Evolutionary conservation across 2,329 filamentous ascomycete species (phyloP).

Genomic region (Arthrobotrys entomopaga): DNA sequence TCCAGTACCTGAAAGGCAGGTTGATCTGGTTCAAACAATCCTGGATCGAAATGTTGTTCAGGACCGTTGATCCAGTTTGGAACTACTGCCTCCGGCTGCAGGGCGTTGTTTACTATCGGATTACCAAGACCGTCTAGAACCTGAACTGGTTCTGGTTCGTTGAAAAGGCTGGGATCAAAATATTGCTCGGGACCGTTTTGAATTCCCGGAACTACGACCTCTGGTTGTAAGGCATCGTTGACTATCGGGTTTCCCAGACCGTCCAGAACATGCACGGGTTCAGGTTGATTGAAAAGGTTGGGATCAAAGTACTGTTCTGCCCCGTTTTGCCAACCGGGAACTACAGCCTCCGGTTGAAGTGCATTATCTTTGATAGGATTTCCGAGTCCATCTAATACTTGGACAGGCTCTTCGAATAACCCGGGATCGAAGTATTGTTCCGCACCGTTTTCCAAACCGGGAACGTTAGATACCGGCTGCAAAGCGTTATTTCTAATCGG

Average conservation of each 20-base stretch:
- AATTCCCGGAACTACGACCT: neutral
- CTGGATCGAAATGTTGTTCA: slow-evolving; percentile 16
- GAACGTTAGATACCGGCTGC: slow-evolving; percentile 1
- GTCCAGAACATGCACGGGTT: neutral
- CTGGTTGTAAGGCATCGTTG: slow-evolving; percentile 12
- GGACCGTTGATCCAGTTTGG: slow-evolving; percentile 1
- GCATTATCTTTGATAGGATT: slow-evolving; percentile 10
- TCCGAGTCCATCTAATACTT: slow-evolving; percentile 19
- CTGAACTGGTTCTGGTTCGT: neutral
- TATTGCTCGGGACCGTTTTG: slow-evolving; percentile 6
- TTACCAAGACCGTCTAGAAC: slow-evolving; percentile 8
- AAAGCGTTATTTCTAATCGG: neutral
- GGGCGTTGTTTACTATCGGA: slow-evolving; percentile 1
- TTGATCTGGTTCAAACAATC: neutral
- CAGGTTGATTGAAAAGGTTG: slow-evolving; percentile 1
- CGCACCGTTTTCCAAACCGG: neutral
- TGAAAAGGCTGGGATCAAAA: slow-evolving; percentile 7
- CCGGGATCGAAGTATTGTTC: slow-evolving; percentile 20
- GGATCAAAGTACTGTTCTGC: slow-evolving; percentile 18
- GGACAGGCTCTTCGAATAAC: slow-evolving; percentile 11
- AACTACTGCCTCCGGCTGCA: neutral
- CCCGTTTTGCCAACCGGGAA: neutral
- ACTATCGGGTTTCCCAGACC: slow-evolving; percentile 3
- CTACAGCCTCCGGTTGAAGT: neutral
- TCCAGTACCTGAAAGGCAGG: slow-evolving; percentile 4